phyloP scores from a whole-genome alignment of 2,329 filamentous ascomycete genomes.

The Aureobasidium subglaciale region DNA sequence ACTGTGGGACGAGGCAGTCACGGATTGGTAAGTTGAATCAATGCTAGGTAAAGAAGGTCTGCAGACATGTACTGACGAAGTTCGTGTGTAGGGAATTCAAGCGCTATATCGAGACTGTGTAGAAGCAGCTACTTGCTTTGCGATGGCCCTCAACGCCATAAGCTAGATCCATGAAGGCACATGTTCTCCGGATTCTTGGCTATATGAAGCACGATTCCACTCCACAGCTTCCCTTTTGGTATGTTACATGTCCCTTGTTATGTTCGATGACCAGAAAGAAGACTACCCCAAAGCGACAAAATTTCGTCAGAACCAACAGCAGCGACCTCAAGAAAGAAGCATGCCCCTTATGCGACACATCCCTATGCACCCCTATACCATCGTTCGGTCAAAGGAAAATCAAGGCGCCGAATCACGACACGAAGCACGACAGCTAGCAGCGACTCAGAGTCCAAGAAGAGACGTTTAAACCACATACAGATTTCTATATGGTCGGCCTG shows the following conservation, averaged over 20 bases:
- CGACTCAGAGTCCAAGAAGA: no score
- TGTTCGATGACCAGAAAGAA: neutral
- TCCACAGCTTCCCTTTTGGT: neutral
- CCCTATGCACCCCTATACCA: neutral
- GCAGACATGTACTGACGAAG: conserved; percentile 4
- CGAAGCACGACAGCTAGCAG: no score
- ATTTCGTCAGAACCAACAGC: neutral
- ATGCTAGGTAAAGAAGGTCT: no score
- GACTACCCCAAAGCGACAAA: neutral
- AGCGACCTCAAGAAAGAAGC: neutral
- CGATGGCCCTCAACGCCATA: neutral
- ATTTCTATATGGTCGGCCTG: no score
- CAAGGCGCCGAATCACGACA: no score
- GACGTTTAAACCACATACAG: no score
- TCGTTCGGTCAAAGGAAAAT: no score
- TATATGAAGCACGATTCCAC: neutral
- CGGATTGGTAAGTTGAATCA: conserved; percentile 71
- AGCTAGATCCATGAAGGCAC: neutral
- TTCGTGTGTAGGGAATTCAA: conserved; percentile 28
- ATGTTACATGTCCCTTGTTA: neutral
- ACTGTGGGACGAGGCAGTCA: conserved; percentile 92
- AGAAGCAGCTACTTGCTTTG: neutral
- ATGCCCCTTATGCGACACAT: neutral
- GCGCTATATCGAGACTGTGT: conserved; percentile 34
- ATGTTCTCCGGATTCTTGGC: neutral